phyloP scores from a whole-genome alignment of 148 eudicot genomes.

The Tetragonia tetragonoides region DNA sequence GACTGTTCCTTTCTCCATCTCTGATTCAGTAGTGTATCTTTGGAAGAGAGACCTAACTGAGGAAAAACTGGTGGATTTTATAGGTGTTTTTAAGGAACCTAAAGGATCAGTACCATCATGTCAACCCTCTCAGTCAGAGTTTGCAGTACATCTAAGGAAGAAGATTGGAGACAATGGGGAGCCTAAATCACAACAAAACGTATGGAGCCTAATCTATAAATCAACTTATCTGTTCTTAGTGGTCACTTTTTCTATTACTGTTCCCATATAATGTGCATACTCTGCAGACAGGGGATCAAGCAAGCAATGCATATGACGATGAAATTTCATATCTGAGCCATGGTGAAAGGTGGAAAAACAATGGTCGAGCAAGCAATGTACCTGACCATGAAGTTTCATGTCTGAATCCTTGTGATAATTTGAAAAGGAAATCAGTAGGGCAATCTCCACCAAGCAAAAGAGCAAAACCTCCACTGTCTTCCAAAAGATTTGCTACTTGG shows the following conservation, averaged over 20 bases:
- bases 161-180: slow-evolving; percentile 26
- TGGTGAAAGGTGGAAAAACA: slow-evolving; percentile 24
- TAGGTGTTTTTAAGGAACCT: slow-evolving; percentile 34
- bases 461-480: slow-evolving; percentile 16
- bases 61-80: slow-evolving; percentile 17
- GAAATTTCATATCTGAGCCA: slow-evolving; percentile 26
- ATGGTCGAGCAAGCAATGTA: slow-evolving; percentile 21
- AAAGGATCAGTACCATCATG: slow-evolving; percentile 23
- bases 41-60: not conserved
- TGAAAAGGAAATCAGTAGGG: slow-evolving; percentile 21
- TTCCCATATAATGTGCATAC: slow-evolving; percentile 11
- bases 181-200: slow-evolving; percentile 21
- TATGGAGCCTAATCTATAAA: slow-evolving; percentile 10
- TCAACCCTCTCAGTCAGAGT: slow-evolving; percentile 21
- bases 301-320: slow-evolving; percentile 24
- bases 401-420: slow-evolving; percentile 27
- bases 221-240: slow-evolving; percentile 13
- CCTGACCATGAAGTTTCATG: slow-evolving; percentile 27
- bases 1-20: slow-evolving; percentile 2
- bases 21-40: not conserved
- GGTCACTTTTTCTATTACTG: not conserved
- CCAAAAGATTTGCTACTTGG: slow-evolving; percentile 27
- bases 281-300: slow-evolving; percentile 23
- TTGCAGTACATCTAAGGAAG: slow-evolving; percentile 18
- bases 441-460: slow-evolving; percentile 18